Evolutionary conservation across 495 filamentous ascomycete species (phyloP).

Genomic region (Penicillium pulvis): DNA sequence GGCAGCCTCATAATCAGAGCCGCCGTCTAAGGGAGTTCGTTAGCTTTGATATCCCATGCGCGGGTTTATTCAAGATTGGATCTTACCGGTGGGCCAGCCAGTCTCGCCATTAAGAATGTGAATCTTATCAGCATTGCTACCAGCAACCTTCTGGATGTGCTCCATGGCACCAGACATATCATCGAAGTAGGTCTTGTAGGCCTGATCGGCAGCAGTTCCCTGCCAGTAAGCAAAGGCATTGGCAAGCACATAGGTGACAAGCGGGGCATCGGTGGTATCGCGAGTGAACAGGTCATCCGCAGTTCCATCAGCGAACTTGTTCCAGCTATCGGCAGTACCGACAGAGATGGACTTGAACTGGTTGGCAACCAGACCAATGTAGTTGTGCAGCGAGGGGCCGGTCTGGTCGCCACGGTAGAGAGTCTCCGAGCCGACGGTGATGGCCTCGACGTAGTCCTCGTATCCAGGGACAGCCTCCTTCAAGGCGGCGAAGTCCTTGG

Average conservation of each 20-base stretch:
- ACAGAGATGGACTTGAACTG: constrained; percentile 59
- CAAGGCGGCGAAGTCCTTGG: constrained; percentile 62
- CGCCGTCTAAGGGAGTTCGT: constrained; percentile 46
- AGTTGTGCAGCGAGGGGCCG: constrained; percentile 59
- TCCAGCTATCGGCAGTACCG: constrained; percentile 82
- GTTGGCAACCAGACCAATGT: constrained; percentile 63
- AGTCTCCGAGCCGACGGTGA: constrained; percentile 78
- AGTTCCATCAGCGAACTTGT: constrained; percentile 74
- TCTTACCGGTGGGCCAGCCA: constrained; percentile 61
- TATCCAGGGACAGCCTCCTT: constrained; percentile 53
- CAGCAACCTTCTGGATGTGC: constrained; percentile 66
- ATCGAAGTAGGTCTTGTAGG: constrained; percentile 69
- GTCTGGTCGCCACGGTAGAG: constrained; percentile 76
- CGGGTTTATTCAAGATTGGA: background rate
- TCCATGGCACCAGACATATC: constrained; percentile 71
- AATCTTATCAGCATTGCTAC: constrained; percentile 51
- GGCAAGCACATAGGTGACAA: constrained; percentile 66
- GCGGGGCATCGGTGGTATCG: constrained; percentile 34
- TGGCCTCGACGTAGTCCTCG: constrained; percentile 64
- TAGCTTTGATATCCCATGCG: background rate
- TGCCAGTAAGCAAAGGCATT: constrained; percentile 93
- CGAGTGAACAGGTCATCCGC: constrained; percentile 63
- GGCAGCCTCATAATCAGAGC: constrained; percentile 65
- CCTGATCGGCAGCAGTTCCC: constrained; percentile 61
- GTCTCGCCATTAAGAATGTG: constrained; percentile 80